A percentile compares a stretch with the other conserved stretches of the same genome.
Conservation (phyloP, 495 filamentous ascomycete species). For the Penicillium salamii region DNA sequence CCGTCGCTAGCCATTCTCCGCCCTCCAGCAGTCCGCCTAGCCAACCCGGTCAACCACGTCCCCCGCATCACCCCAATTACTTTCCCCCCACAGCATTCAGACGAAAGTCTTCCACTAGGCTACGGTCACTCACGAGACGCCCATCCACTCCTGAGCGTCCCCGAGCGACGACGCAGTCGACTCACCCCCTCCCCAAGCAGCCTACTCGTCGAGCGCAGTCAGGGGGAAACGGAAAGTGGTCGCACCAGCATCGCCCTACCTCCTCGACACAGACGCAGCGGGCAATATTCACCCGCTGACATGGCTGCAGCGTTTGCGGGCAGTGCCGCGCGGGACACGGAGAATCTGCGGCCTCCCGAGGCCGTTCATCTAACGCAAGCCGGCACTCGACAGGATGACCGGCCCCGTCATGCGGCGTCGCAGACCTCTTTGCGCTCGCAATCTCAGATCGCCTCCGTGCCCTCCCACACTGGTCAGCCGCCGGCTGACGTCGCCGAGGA, state of each 20-base stretch:
- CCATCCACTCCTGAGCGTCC: conserved; percentile 66
- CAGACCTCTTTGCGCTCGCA: conserved; percentile 42
- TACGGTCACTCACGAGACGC: conserved; percentile 45
- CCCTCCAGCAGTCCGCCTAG: conserved; percentile 41
- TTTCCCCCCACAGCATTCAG: conserved; percentile 27
- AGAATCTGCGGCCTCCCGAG: conserved; percentile 32
- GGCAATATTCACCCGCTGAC: conserved; percentile 36
- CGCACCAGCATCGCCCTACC: conserved; percentile 69
- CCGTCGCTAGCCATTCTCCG: conserved; percentile 32
- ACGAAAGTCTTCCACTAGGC: conserved; percentile 43
- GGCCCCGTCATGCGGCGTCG: conserved; percentile 36
- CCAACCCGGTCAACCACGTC: conserved; percentile 50
- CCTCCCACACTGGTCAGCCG: conserved; percentile 43
- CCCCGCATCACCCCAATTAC: conserved; percentile 44
- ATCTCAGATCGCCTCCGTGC: conserved; percentile 39
- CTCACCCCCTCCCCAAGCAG: conserved; percentile 54
- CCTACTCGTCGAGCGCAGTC: conserved; percentile 62
- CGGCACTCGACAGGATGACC: conserved; percentile 22
- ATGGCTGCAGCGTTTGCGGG: conserved; percentile 44
- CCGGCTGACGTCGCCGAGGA: conserved; percentile 47
- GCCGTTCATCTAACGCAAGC: conserved; percentile 30
- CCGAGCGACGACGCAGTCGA: conserved; percentile 61
- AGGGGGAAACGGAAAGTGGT: conserved; percentile 52
- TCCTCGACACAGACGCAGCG: conserved; percentile 46
- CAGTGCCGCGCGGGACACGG: conserved; percentile 27